Base-by-base conservation (phyloP, 2,329 filamentous ascomycete species). In the Pleomassaria siparia region DNA sequence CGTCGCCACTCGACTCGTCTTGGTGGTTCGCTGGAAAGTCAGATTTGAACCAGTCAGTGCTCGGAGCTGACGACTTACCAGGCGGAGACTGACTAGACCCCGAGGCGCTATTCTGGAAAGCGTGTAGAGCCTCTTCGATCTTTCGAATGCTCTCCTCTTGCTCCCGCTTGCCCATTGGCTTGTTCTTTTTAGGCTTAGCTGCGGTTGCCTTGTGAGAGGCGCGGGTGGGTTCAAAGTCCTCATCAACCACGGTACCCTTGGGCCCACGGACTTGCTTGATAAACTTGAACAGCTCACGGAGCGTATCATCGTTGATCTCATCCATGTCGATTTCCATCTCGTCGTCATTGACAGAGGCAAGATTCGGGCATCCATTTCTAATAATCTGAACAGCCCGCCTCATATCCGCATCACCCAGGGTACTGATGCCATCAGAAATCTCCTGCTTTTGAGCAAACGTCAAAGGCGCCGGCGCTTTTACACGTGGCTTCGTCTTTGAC, bases 351-450 rank as follows among this genome's bases (percentile, higher is more conserved):
- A 79, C 76, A 61, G 78, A 70, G 26, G 72, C 66, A 39, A 94
- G 78, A 78, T 87, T 77, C 74, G 89, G 75, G 76, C 89, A 72
- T 57, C 95, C 92, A 55, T 83, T 84, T 69, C 95, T 90, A 65
- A 99, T 97, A 53, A 97, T 91, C 50, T 87, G 84, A 25, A 96
- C 89, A 0, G 92, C 90, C 57, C 84, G 83, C 41, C 86, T 81
- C 63, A 96, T 87, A 56, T 89, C 85, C n/a, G 79, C 77, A 41
- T 87, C 86, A 15, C 91, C 85, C 47, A 97, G 83, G 53, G 86
- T 85, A 60, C 86, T 88, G 54, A 96, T 94, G 12, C 88, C 88
- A 49, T 87, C 86, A 1, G 90, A 92, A 48, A 99, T 95, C 56
- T 91, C 83, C 48, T 94, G 89, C 76, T 97, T 97, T 73, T 99